A percentile compares a stretch with the other conserved stretches of the same genome.
phyloP scores from a whole-genome alignment of 345 rosid genomes.

The Bruguiera gymnorhiza region DNA sequence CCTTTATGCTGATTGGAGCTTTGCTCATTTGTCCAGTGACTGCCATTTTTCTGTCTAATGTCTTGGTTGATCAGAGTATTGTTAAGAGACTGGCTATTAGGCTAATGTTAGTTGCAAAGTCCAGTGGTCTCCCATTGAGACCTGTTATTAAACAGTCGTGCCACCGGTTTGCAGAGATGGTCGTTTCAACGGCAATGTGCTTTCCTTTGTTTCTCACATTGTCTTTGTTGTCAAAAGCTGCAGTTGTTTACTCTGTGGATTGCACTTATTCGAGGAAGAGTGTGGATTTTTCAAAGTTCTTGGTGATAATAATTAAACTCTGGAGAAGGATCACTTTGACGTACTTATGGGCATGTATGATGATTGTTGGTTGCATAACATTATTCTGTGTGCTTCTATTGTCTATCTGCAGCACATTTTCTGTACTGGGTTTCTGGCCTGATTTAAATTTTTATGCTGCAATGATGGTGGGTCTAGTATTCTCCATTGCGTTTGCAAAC shows the following conservation, averaged over 20 bases:
- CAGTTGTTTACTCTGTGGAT: constrained; percentile 80
- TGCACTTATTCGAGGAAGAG: constrained; percentile 64
- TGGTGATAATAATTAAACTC: constrained; percentile 40
- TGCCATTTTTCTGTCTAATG: constrained; percentile 60
- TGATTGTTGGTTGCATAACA: constrained; percentile 60
- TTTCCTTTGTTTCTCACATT: constrained; percentile 71
- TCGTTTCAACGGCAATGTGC: constrained; percentile 60
- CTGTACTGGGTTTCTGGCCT: constrained; percentile 51
- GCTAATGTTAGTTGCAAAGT: constrained; percentile 63
- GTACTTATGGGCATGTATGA: constrained; percentile 63
- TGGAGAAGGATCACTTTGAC: constrained; percentile 69
- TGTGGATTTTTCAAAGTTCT: constrained; percentile 51
- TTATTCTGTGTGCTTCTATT: constrained; percentile 62
- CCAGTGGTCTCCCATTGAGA: constrained; percentile 66
- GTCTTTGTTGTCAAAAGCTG: constrained; percentile 61
- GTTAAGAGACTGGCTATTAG: constrained; percentile 54
- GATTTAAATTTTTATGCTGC: constrained; percentile 58
- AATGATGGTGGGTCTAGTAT: constrained; percentile 48
- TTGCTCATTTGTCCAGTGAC: constrained; percentile 81
- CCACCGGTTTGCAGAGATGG: constrained; percentile 65
- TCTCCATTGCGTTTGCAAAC: constrained; percentile 78
- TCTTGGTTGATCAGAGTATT: constrained; percentile 60
- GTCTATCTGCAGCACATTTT: constrained; percentile 49
- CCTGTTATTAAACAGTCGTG: constrained; percentile 66
- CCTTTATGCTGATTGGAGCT: constrained; percentile 58